These are phyloP conservation scores for Fonsecaea multimorphosa DNA, from an alignment of 2,329 filamentous ascomycete genomes.

Conservation along the genomic window DNA sequence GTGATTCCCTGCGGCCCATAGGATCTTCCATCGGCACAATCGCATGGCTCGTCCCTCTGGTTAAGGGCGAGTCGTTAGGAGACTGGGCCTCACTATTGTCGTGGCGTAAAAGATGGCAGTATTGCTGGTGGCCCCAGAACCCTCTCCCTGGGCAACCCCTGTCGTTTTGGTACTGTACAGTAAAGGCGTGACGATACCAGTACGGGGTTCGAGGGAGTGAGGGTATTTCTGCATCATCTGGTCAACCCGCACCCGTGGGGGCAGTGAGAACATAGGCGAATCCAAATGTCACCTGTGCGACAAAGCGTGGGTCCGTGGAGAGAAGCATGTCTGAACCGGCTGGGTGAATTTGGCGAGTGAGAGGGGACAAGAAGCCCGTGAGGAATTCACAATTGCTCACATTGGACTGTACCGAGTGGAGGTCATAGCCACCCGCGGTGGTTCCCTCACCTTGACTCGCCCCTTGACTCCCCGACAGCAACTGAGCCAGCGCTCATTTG, in stretches of 20 bases:
- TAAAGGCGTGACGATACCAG: constrained; percentile 23
- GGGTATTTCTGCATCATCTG: constrained; percentile 28
- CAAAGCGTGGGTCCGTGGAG: constrained; percentile 16
- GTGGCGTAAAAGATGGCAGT: constrained; percentile 10
- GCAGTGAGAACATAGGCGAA: background rate
- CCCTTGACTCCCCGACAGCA: constrained; percentile 3
- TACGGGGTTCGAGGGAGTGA: background rate
- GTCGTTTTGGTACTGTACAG: constrained; percentile 29
- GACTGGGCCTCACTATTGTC: constrained; percentile 11
- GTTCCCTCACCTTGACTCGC: background rate
- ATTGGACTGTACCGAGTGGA: background rate
- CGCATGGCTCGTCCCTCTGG: constrained; percentile 19
- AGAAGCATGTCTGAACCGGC: constrained; percentile 11
- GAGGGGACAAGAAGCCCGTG: background rate
- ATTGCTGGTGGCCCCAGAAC: background rate
- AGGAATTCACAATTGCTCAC: background rate
- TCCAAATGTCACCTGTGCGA: constrained; percentile 16
- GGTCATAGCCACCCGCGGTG: background rate
- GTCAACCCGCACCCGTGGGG: background rate
- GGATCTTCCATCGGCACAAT: constrained; percentile 25
- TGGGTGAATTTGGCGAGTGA: constrained; percentile 14
- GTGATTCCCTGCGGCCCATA: constrained; percentile 30
- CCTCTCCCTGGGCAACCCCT: background rate
- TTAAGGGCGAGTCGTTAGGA: constrained; percentile 11
- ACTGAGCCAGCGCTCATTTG: constrained; percentile 12